Conservation (phyloP, 2,329 filamentous ascomycete genomes). For the Claviceps paspali region DNA sequence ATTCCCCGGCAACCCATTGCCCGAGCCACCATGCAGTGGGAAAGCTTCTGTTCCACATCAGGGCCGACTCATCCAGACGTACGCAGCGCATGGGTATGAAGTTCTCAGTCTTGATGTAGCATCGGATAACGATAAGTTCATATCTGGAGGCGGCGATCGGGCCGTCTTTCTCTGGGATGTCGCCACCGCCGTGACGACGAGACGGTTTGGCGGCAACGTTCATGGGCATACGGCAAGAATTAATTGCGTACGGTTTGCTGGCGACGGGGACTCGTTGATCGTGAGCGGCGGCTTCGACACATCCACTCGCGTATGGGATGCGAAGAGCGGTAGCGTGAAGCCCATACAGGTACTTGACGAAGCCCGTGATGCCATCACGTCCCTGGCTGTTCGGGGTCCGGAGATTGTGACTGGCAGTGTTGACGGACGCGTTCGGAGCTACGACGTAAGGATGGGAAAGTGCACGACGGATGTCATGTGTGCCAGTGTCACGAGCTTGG, state of each 20-base stretch:
- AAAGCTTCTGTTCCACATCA: conserved; percentile 20
- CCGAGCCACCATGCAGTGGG: conserved; percentile 13
- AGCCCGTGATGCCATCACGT: conserved; percentile 53
- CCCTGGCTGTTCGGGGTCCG: conserved; percentile 29
- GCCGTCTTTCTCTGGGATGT: conserved; percentile 93
- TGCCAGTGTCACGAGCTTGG: conserved; percentile 59
- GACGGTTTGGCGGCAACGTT: conserved; percentile 50
- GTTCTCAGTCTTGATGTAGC: conserved; percentile 68
- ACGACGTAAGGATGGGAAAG: conserved; percentile 67
- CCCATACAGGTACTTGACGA: conserved; percentile 61
- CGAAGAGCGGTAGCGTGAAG: conserved; percentile 35
- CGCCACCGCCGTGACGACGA: conserved; percentile 57
- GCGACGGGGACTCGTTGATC: conserved; percentile 57
- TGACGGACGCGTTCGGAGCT: conserved; percentile 66
- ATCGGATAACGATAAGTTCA: conserved; percentile 68
- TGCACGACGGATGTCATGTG: conserved; percentile 57
- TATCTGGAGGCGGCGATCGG: conserved; percentile 79
- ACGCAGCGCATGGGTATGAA: conserved; percentile 81
- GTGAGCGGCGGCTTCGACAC: conserved; percentile 62
- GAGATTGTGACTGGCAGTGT: conserved; percentile 65
- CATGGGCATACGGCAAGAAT: conserved; percentile 56
- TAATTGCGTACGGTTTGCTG: conserved; percentile 67
- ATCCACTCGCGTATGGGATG: conserved; percentile 64
- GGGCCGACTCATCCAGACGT: conserved; percentile 66
- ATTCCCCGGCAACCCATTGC: conserved; percentile 29